Base-by-base conservation (phyloP, 352 stramenopile species). In the Pseudoperonospora humuli region DNA sequence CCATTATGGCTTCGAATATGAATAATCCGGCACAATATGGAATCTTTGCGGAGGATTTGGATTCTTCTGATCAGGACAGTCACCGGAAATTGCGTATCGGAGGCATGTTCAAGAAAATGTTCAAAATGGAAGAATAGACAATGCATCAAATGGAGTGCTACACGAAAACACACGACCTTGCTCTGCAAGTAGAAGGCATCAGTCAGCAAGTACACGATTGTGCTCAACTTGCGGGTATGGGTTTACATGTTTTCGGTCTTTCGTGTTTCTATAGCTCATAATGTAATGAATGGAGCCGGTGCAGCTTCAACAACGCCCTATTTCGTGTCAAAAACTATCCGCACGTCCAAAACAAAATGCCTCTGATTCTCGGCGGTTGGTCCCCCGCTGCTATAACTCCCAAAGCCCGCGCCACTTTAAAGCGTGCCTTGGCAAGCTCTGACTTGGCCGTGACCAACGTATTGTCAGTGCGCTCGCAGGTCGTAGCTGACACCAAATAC, bases 61-160 rank as follows among this genome's bases (percentile, higher is more conserved):
- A 49, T 50, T 48, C 47, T 35, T 43, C 51, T 14, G 61, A 71
- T 7, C 65, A 91, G 29, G 64, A 85, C 20, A 53, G 54, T 5
- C 70, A 78, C 26, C 75, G 79, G 26, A 88, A 88, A 54, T 91
- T 75, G 13, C 74, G 75, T 7, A 83, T 91, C 29, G 76, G 79
- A 36, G 75, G 79, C 55, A 86, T 88, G 72, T 86, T 91, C 62
- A 91, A 91, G 64, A 91, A 91, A 50, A 91, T 91, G 75, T 91
- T 91, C 70, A 91, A 88, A 68, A 88, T 88, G 56, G 74, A 88
- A 21, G 70, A 80, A 52, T 55, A 68, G 31, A 31, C 25, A n/a
- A 33, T n/a, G 21, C 27, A 46, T 48, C 17, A n/a, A n/a, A n/a
- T n/a, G n/a, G n/a, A n/a, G n/a, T n/a, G n/a, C n/a, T n/a, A n/a